Percentiles rank a stretch among this genome's conserved stretches.
Conservation (phyloP, 169 alveolate genomes). For the Plasmodium ovale region DNA sequence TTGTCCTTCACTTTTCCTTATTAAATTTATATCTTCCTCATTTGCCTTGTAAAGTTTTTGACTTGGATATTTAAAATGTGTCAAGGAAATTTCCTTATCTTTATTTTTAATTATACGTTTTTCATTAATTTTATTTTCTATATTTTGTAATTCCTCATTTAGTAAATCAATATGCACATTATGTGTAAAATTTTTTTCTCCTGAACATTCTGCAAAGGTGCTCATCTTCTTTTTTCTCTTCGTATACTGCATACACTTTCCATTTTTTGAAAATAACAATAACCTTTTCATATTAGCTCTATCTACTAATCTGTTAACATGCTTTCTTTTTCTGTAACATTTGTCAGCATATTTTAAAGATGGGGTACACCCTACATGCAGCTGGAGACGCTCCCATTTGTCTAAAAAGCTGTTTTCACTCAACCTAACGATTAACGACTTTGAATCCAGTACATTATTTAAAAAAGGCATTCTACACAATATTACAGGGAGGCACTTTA, state of each 20-base stretch:
- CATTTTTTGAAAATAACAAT: slow-evolving; percentile 19
- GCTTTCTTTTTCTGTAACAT: background rate
- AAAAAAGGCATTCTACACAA: slow-evolving; percentile 61
- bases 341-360: background rate
- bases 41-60: slow-evolving; percentile 80
- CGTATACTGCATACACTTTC: slow-evolving; percentile 10
- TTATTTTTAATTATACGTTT: slow-evolving; percentile 12
- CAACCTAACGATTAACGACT: slow-evolving; percentile 17
- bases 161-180: slow-evolving; percentile 35
- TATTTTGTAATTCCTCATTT: slow-evolving; percentile 68
- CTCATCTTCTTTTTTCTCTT: slow-evolving; percentile 9
- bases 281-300: slow-evolving; percentile 1
- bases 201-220: background rate
- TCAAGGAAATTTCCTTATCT: slow-evolving; percentile 14
- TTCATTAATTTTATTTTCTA: slow-evolving; percentile 56
- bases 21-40: slow-evolving; percentile 77
- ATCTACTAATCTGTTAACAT: slow-evolving; percentile 8
- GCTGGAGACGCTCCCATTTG: background rate
- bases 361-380: slow-evolving; percentile 9
- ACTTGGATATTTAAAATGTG: slow-evolving; percentile 76
- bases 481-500: background rate
- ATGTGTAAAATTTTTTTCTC: background rate
- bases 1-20: slow-evolving; percentile 75
- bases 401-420: slow-evolving; percentile 1
- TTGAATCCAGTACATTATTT: slow-evolving; percentile 32